Evolutionary conservation across 768 basidiomycete genomes (phyloP).

Genomic region (Lactarius sanguifluus): DNA sequence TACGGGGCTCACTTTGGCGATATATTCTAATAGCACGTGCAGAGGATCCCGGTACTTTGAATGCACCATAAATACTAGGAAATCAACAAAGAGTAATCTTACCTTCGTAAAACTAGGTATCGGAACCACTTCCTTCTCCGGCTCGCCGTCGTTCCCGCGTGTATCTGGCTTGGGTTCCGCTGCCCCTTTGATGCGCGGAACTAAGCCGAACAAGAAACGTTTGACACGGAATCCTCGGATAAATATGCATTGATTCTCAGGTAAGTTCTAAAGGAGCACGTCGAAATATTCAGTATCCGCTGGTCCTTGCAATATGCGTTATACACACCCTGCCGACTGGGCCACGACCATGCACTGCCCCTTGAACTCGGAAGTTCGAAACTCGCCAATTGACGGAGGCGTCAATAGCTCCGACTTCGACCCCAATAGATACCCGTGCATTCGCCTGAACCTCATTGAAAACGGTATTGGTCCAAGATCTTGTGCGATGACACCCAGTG

Average conservation of each 20-base stretch:
- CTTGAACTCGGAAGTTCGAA: neutral
- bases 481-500: too few species aligned
- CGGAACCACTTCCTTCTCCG: too few species aligned
- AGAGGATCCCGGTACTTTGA: neutral
- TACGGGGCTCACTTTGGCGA: neutral
- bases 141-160: too few species aligned
- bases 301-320: neutral
- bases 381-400: neutral
- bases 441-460: too few species aligned
- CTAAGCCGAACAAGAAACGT: neutral
- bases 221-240: neutral
- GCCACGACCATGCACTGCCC: neutral
- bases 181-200: neutral
- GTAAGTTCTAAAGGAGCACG: neutral
- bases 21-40: neutral
- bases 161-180: too few species aligned
- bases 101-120: neutral
- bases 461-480: too few species aligned
- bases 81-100: neutral
- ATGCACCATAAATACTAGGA: accelerated
- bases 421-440: neutral
- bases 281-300: neutral
- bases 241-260: neutral
- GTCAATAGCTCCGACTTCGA: neutral
- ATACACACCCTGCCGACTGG: neutral